Base-by-base conservation (phyloP, 768 basidiomycete species). In the Coprinopsis strossmayeri region DNA sequence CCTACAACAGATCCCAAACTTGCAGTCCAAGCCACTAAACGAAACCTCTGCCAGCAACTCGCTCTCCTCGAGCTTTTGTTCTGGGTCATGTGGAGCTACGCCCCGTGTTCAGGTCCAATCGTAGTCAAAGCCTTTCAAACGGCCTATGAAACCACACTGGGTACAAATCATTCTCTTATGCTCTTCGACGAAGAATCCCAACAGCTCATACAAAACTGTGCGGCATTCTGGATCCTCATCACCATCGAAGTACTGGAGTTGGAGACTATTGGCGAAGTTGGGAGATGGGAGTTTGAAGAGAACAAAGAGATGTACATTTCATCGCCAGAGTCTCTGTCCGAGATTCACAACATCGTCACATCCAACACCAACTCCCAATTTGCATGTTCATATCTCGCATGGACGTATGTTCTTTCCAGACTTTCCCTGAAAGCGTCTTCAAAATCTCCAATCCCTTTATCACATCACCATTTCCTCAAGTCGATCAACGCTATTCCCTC, bases 61-160 rank as follows among this genome's bases (percentile, higher is more conserved):
- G 81, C 82, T 10, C 60, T 92, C 35, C 68, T 96, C 42, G 91
- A 96, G 55, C 79, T 94, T 27, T 71, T 96, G 38, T 97, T 96
- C 64, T 90, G 89, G 80, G 76, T 82, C 3, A 84, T 92, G 78
- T 94, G 86, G 82, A 81, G 77, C 11, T 83, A 80, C 49, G 77
- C 79, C 10, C 64, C 82, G 0, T 84, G 87, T 56, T 75, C 71
- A 30, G 87, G 84, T 1, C 67, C 75, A 2, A 59, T 86, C 48
- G 82, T 90, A 24, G 70, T 74, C 55, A 67, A 69, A 46, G 74
- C 92, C 30, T 79, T 82, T 61, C 73, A 82, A 50, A 72, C 80
- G 1, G 82, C 83, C 4, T 85, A 84, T 59, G 63, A 64, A 26
- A 81, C 82, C 0, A 71, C 77, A 35, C 73, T 91, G 3, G 90